Conservation (phyloP, 805 yeast species). For the Candida silvatica region DNA sequence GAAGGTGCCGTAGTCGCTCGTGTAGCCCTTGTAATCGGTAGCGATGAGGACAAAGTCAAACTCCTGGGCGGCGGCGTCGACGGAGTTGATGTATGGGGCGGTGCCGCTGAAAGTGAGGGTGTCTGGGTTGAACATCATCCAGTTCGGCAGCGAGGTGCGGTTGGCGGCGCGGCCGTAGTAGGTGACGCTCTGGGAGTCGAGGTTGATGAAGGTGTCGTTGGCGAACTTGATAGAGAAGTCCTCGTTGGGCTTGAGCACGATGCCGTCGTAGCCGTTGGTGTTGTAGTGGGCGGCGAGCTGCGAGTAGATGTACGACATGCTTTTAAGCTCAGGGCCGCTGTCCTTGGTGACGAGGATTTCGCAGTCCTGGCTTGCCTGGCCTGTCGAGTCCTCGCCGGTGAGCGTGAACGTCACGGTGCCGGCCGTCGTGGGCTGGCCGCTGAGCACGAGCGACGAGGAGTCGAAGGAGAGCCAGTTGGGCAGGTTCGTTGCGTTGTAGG, state of each 20-base stretch:
- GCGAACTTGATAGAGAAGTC: conserved; percentile 60
- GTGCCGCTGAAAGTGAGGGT: conserved; percentile 71
- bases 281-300: conserved; percentile 58
- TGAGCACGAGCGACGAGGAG: conserved; percentile 43
- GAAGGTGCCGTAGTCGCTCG: conserved; percentile 66
- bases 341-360: conserved; percentile 43
- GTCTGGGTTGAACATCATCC: conserved; percentile 66
- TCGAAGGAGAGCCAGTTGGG: conserved; percentile 84
- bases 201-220: conserved; percentile 44
- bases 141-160: conserved; percentile 83
- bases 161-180: conserved; percentile 79
- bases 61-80: conserved; percentile 76
- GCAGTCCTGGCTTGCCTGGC: conserved; percentile 42
- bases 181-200: conserved; percentile 43
- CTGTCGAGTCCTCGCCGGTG: conserved; percentile 56
- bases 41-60: conserved; percentile 71
- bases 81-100: conserved; percentile 80
- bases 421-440: conserved; percentile 53
- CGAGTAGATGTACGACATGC: conserved; percentile 31
- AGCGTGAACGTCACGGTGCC: conserved; percentile 44
- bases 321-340: conserved; percentile 43
- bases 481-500: conserved; percentile 46
- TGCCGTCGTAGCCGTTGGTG: conserved; percentile 69
- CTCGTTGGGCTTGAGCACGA: conserved; percentile 66
- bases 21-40: conserved; percentile 64